Evolutionary conservation across 1,284 basidiomycete species (phyloP), one percentile per base, ranked within the genome.

Genomic region (Microbotryomycetes sp.): DNA sequence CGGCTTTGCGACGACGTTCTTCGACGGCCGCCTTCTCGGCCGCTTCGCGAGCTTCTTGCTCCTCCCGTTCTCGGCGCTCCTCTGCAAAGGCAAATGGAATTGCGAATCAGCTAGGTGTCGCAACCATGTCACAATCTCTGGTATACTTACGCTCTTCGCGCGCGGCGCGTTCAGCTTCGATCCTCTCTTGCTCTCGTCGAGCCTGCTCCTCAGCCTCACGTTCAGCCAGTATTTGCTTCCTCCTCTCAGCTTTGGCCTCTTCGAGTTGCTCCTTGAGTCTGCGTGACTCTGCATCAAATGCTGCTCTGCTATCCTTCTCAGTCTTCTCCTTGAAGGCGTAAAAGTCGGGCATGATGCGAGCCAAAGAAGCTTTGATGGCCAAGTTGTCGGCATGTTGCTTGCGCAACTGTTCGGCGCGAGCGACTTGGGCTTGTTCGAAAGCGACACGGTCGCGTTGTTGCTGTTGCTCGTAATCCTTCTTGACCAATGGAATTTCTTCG

Each of bases 401-500:
- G 62, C 81, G 81, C 9, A 86, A 80, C 2, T 80, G 78, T 67
- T 88, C 84, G 36, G 85, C 76, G 22, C 85, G 84, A 4, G 82
- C 76, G 57, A 81, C 80, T 70, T 88, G 86, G 36, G 85, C 77
- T 1, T 77, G 76, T 59, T 89, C 84, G 76, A 89, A 89, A 1
- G 84, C 84, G 54, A 81, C 78, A 25, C 81, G 82, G 77, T 96
- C 92, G 51, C 81, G 80, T 49, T 80, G 80, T 75, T 93, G 89
- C 76, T 98, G 94, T 1, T 81, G 76, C 64, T 89, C 87, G 75
- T 97, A 98, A 77, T 97, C 94, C 68, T 88, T 80, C 1, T 82
- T 82, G 48, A 97, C 82, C 19, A 97, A 81, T 0, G 92, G 88
- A 14, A 86, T 84, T 76, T 97, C 96, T 66, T 93, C 92, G 78